Base-by-base conservation (phyloP, 192 early-diverging fungal species). In the Allomyces macrogynus region DNA sequence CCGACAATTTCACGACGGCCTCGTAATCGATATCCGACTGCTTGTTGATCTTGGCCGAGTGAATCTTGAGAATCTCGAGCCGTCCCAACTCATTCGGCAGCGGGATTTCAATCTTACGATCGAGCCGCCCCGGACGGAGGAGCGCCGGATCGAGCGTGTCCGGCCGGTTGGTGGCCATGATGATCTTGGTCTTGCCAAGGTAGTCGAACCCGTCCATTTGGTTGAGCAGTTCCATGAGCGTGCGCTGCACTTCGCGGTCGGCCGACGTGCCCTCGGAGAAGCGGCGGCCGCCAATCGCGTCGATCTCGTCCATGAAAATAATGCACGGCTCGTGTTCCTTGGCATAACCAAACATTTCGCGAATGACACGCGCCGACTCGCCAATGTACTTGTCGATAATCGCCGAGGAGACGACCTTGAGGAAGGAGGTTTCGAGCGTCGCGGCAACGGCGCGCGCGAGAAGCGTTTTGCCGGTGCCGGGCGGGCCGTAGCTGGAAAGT, bases 371-470 rank as follows among this genome's bases (percentile, higher is more conserved):
- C 60, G 96, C 94, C 78, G 89, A 91, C 77, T 99, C 96, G 66
- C 96, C 96, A 78, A 99, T 99, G 72, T 95, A 99, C 78, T 99
- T 99, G 81, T 99, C 96, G 4, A 99, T 94, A 75, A 99, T 99
- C 11, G 96, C 96, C 72, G 88, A 90, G 24, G 92, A 93, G 0
- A 97, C 96, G 1, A 99, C 93, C 72, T 99, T 99, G 60, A 99
- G 78, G 72, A 99, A 99, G 70, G 96, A 97, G 68, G 93, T 95
- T 70, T 99, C 92, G 18, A 99, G 74, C 7, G 94, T 96, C 65
- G 87, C 89, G 7, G 96, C 96, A 3, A 99, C 96, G 1, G 96
- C 96, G 71, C 95, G 83, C 11, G 96, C 96, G 66, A 99, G 71
- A 27, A 99, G 77, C 1, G 96, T 99, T 74, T 99, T 99, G 23